Evolutionary conservation across 805 yeast species (phyloP).

Genomic region (Suhomyces emberorum): DNA sequence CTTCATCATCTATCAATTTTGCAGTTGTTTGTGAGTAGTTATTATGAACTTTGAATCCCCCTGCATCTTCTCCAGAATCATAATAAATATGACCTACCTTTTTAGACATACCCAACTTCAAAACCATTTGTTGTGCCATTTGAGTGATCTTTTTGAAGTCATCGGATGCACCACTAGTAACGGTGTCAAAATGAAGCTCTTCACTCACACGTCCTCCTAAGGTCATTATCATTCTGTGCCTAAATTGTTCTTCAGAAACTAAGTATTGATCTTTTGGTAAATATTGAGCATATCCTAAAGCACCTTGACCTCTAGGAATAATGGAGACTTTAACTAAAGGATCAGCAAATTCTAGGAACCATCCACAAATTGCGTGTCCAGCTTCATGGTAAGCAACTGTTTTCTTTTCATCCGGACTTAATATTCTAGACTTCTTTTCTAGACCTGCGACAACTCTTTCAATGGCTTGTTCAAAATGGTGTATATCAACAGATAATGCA

Average conservation of each 20-base stretch:
- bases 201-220: conserved; percentile 91
- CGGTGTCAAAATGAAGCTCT: conserved; percentile 81
- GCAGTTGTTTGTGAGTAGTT: conserved; percentile 74
- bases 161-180: conserved; percentile 89
- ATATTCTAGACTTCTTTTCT: conserved; percentile 76
- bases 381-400: conserved; percentile 95
- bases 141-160: conserved; percentile 89
- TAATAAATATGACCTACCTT: conserved; percentile 66
- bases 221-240: conserved; percentile 89
- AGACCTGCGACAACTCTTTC: conserved; percentile 95
- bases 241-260: conserved; percentile 69
- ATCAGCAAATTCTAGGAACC: conserved; percentile 85
- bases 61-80: conserved; percentile 43
- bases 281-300: conserved; percentile 94
- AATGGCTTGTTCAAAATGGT: conserved; percentile 87
- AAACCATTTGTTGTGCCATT: conserved; percentile 88
- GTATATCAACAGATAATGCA: conserved; percentile 55
- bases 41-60: conserved; percentile 52
- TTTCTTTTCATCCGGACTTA: conserved; percentile 76
- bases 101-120: conserved; percentile 83
- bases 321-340: conserved; percentile 91
- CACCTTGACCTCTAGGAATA: conserved; percentile 92
- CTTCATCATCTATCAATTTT: conserved; percentile 62
- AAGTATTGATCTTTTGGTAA: conserved; percentile 86
- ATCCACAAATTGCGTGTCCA: conserved; percentile 95